A percentile compares a stretch with the other conserved stretches of the same genome.
Evolutionary conservation across 805 yeast species (phyloP).

Genomic region (Yamadazyma scolyti): DNA sequence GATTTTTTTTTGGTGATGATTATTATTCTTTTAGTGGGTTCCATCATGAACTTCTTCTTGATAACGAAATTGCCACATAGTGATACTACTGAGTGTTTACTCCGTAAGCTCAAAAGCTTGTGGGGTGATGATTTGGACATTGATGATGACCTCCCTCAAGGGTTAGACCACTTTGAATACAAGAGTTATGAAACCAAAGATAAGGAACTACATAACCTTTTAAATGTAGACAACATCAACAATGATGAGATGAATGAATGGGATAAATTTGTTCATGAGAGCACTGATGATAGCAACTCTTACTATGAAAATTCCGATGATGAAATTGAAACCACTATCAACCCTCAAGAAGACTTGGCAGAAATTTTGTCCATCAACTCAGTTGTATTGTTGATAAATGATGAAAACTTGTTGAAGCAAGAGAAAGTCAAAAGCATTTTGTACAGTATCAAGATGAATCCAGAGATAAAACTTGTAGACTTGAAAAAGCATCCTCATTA

Average conservation of each 20-base stretch:
- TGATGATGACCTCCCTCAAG: neutral
- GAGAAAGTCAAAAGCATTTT: slow-evolving; percentile 18
- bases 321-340: neutral
- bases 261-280: slow-evolving; percentile 8
- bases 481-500: slow-evolving; percentile 30
- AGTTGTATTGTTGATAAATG: slow-evolving; percentile 22
- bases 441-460: slow-evolving; percentile 21
- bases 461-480: slow-evolving; percentile 30
- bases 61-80: slow-evolving; percentile 1
- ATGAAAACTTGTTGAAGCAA: slow-evolving; percentile 13
- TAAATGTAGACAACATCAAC: slow-evolving; percentile 9
- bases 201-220: slow-evolving; percentile 2
- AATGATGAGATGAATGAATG: slow-evolving; percentile 8
- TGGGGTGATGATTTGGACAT: neutral
- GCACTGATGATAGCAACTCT: neutral
- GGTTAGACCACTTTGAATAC: neutral
- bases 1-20: slow-evolving; percentile 6
- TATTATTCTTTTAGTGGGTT: slow-evolving; percentile 7
- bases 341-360: slow-evolving; percentile 21
- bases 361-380: slow-evolving; percentile 31
- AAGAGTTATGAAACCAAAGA: neutral
- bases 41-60: slow-evolving; percentile 7
- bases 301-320: neutral
- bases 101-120: neutral
- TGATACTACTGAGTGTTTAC: neutral